These are phyloP conservation scores for Xylaria arbuscula DNA, from an alignment of 2,329 filamentous ascomycete species.

Conservation along the genomic window DNA sequence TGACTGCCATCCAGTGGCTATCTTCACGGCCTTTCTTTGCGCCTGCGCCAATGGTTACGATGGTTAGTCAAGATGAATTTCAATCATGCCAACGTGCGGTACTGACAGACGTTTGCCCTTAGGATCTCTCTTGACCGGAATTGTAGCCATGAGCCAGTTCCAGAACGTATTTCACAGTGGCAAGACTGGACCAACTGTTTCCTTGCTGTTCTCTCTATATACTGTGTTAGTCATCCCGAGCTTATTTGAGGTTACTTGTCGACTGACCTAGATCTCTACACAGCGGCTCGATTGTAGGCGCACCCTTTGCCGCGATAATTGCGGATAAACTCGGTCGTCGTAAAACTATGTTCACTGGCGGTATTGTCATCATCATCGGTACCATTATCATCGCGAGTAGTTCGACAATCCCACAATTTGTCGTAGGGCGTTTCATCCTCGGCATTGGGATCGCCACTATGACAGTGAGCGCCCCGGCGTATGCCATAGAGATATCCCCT, in stretches of 20 bases:
- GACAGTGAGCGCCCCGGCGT: slow-evolving; percentile 61
- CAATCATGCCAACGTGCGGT: not conserved
- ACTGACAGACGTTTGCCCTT: slow-evolving; percentile 27
- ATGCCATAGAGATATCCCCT: slow-evolving; percentile 60
- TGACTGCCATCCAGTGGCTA: slow-evolving; percentile 49
- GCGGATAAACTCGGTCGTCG: slow-evolving; percentile 59
- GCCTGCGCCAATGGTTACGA: slow-evolving; percentile 62
- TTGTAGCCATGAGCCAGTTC: slow-evolving; percentile 59
- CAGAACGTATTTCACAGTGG: slow-evolving; percentile 54
- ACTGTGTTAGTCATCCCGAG: slow-evolving; percentile 55
- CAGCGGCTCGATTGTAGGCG: slow-evolving; percentile 57
- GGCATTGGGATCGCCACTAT: slow-evolving; percentile 60
- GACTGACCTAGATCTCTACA: slow-evolving; percentile 19
- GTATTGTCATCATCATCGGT: slow-evolving; percentile 58
- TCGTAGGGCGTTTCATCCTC: slow-evolving; percentile 60
- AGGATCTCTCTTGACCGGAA: slow-evolving; percentile 58
- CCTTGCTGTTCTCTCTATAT: slow-evolving; percentile 60
- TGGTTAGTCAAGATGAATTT: slow-evolving; percentile 43
- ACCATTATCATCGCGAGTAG: slow-evolving; percentile 57
- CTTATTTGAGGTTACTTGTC: not conserved
- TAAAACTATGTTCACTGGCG: slow-evolving; percentile 59
- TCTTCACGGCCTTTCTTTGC: slow-evolving; percentile 60
- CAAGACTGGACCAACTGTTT: slow-evolving; percentile 54
- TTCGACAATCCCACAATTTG: slow-evolving; percentile 53
- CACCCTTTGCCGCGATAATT: slow-evolving; percentile 57